These are phyloP conservation scores for Xylaria digitata DNA, from an alignment of 2,329 filamentous ascomycete species.

Conservation along the genomic window DNA sequence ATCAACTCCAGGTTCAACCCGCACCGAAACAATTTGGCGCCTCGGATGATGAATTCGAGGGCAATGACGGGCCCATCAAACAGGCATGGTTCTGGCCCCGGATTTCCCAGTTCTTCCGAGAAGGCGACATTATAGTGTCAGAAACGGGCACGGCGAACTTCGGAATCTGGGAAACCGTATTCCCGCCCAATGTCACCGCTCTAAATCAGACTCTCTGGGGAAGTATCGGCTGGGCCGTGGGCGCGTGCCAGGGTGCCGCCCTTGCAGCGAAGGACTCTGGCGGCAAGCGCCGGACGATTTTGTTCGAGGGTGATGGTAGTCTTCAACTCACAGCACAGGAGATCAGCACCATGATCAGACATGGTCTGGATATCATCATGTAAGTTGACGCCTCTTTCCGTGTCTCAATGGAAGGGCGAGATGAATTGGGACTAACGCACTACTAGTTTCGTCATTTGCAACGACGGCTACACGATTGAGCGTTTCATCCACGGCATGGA, in stretches of 20 bases:
- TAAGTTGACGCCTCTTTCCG: constrained; percentile 55
- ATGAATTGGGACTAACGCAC: background rate
- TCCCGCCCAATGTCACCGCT: constrained; percentile 80
- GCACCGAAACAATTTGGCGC: constrained; percentile 65
- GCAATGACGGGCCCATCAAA: constrained; percentile 62
- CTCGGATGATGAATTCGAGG: constrained; percentile 52
- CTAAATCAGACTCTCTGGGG: constrained; percentile 83
- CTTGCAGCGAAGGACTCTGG: constrained; percentile 76
- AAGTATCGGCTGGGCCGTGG: constrained; percentile 71
- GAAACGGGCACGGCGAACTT: constrained; percentile 92
- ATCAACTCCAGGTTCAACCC: constrained; percentile 66
- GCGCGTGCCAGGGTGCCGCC: constrained; percentile 72
- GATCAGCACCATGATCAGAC: constrained; percentile 83
- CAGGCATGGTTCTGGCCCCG: constrained; percentile 83
- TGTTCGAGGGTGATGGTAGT: constrained; percentile 90
- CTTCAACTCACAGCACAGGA: constrained; percentile 89
- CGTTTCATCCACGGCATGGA: constrained; percentile 87
- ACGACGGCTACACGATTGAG: constrained; percentile 91
- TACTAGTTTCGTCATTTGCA: constrained; percentile 82
- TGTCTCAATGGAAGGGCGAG: background rate
- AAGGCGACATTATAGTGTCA: constrained; percentile 82
- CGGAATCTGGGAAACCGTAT: constrained; percentile 86
- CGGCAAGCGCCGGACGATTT: constrained; percentile 71
- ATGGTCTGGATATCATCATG: constrained; percentile 80
- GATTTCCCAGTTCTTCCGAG: constrained; percentile 76